These are phyloP conservation scores for Leavenworthia alabamica DNA, from an alignment of 345 rosid genomes.

Conservation along the genomic window DNA sequence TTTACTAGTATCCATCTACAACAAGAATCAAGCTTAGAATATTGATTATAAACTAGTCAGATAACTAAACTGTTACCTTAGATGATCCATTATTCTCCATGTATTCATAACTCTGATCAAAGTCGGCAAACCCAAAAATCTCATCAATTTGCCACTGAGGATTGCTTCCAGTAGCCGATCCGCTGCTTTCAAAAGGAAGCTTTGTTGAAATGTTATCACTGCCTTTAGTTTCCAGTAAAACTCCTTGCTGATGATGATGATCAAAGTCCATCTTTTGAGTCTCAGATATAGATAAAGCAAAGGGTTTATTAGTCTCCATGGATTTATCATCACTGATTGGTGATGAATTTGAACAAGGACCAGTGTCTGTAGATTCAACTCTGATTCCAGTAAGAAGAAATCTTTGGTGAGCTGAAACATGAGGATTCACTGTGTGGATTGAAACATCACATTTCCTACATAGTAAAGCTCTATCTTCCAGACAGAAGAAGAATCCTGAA, in stretches of 20 bases:
- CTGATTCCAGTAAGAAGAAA: conserved; percentile 90
- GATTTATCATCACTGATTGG: conserved; percentile 43
- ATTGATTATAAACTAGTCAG: too few relatives aligned
- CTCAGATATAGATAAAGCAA: conserved; percentile 29
- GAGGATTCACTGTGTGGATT: conserved; percentile 64
- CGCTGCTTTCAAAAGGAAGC: conserved; percentile 51
- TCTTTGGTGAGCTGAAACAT: conserved; percentile 81
- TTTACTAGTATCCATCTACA: conserved; percentile 68
- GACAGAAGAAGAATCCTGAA: conserved; percentile 90
- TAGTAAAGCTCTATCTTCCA: conserved; percentile 88
- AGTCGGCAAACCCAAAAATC: conserved; percentile 54
- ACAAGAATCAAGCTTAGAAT: not conserved
- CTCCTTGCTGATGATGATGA: conserved; percentile 30
- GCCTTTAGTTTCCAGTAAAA: conserved; percentile 33
- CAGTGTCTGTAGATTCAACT: too few relatives aligned
- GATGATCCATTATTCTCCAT: conserved; percentile 63
- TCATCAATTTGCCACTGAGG: conserved; percentile 83
- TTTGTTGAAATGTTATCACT: conserved; percentile 26
- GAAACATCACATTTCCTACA: conserved; percentile 94
- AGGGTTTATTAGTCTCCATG: conserved; percentile 36
- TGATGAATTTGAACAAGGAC: too few relatives aligned
- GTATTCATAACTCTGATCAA: conserved; percentile 53
- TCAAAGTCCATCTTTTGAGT: conserved; percentile 32
- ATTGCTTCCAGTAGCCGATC: conserved; percentile 54
- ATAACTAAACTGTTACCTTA: too few relatives aligned